Conservation (phyloP, 1,284 basidiomycete species). For the Pisolithus thermaeus region DNA sequence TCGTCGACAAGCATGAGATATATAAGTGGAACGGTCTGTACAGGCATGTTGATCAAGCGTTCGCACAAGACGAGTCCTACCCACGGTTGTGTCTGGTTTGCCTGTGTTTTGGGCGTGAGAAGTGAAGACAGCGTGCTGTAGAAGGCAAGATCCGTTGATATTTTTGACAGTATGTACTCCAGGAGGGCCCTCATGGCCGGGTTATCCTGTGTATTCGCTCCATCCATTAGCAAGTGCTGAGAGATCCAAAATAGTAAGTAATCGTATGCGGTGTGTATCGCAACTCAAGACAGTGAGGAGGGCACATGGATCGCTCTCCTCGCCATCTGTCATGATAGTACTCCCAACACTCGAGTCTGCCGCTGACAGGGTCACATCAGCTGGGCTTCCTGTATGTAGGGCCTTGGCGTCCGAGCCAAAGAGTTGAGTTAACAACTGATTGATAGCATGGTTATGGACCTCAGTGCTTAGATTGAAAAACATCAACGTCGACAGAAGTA, state of each 20-base stretch:
- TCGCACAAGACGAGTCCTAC: constrained; percentile 83
- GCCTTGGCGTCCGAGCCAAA: constrained; percentile 76
- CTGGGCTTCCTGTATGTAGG: constrained; percentile 66
- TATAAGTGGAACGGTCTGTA: constrained; percentile 85
- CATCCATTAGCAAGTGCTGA: no score
- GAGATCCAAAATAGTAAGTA: background rate
- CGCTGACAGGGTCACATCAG: constrained; percentile 72
- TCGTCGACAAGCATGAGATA: constrained; percentile 84
- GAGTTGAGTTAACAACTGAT: no score
- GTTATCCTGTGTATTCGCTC: no score
- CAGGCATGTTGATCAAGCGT: constrained; percentile 88
- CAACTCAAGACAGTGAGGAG: constrained; percentile 80
- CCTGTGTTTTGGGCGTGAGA: no score
- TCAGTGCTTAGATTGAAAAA: no score
- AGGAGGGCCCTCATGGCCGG: constrained; percentile 36
- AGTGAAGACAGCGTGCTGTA: no score
- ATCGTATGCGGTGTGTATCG: constrained; percentile 32
- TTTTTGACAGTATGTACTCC: constrained; percentile 38
- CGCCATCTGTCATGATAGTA: constrained; percentile 88
- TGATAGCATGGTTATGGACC: no score
- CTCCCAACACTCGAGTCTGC: constrained; percentile 60
- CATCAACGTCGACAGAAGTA: no score
- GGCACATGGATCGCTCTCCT: constrained; percentile 84
- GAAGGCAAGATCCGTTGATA: no score
- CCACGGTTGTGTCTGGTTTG: background rate